These are phyloP conservation scores for Ogataea chonburiensis DNA, from an alignment of 805 yeast genomes.

Conservation along the genomic window DNA sequence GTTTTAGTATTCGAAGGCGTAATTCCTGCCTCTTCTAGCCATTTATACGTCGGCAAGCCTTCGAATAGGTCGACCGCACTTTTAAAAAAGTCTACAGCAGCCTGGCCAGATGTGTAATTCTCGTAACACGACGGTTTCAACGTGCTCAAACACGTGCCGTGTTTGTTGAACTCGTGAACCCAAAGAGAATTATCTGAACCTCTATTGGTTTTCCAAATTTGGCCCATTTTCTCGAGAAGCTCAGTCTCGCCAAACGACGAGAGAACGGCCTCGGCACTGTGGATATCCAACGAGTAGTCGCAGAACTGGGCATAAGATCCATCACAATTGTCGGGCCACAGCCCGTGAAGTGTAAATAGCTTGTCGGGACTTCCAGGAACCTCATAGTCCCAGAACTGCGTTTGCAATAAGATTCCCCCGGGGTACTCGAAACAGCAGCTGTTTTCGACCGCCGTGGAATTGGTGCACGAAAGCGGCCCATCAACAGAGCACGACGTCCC, in stretches of 20 bases:
- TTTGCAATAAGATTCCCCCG: slow-evolving; percentile 77
- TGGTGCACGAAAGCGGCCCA: slow-evolving; percentile 60
- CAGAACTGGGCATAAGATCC: slow-evolving; percentile 83
- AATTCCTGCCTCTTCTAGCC: slow-evolving; percentile 68
- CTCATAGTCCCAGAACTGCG: slow-evolving; percentile 91
- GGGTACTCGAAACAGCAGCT: slow-evolving; percentile 85
- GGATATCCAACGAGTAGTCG: slow-evolving; percentile 55
- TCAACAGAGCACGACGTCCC: slow-evolving; percentile 49
- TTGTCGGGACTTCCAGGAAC: slow-evolving; percentile 73
- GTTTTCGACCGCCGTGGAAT: slow-evolving; percentile 52
- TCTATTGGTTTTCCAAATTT: slow-evolving; percentile 70
- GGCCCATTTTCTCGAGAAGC: slow-evolving; percentile 54
- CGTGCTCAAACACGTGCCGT: slow-evolving; percentile 88
- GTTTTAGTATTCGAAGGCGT: slow-evolving; percentile 58
- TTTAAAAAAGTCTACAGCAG: slow-evolving; percentile 69
- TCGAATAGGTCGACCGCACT: slow-evolving; percentile 58
- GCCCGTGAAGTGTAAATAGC: slow-evolving; percentile 77
- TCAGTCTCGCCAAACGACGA: slow-evolving; percentile 46
- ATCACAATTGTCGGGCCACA: slow-evolving; percentile 88
- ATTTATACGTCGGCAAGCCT: slow-evolving; percentile 62
- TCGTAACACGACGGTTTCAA: slow-evolving; percentile 69
- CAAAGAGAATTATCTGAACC: slow-evolving; percentile 71
- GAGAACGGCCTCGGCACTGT: slow-evolving; percentile 47
- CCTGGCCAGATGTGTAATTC: slow-evolving; percentile 33
- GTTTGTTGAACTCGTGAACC: slow-evolving; percentile 93